phyloP scores from a whole-genome alignment of 805 yeast species.

The Yarrowia deformans region DNA sequence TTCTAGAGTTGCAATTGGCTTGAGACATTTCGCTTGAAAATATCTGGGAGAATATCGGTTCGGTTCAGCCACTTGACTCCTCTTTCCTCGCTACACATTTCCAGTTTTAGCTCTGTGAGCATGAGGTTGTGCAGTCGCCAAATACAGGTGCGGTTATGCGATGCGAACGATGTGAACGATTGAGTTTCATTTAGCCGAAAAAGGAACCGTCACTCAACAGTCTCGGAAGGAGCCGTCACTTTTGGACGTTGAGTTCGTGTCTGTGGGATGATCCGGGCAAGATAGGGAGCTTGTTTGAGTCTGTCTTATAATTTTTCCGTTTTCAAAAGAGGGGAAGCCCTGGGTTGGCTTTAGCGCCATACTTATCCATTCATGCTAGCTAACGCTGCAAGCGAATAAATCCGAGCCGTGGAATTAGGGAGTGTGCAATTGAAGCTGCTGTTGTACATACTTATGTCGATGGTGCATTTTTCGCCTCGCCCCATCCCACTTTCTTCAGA shows the following conservation, averaged over 20 bases:
- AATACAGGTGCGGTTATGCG: neutral
- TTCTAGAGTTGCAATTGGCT: too few relatives aligned
- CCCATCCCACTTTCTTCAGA: too few relatives aligned
- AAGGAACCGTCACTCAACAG: slow-evolving; percentile 6
- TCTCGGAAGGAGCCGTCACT: neutral
- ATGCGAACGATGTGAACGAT: slow-evolving; percentile 9
- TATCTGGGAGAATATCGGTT: too few relatives aligned
- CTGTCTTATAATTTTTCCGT: neutral
- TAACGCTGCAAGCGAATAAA: neutral
- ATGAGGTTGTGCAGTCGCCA: neutral
- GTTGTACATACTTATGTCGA: too few relatives aligned
- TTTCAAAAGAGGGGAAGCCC: neutral
- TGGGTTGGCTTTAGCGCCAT: too few relatives aligned
- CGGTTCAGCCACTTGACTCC: neutral
- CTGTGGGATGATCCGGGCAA: neutral
- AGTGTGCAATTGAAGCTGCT: neutral
- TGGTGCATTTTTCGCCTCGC: too few relatives aligned
- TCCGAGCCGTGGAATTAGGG: neutral
- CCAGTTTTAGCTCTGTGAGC: neutral
- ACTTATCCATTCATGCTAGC: too few relatives aligned
- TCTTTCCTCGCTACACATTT: neutral
- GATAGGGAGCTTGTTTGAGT: neutral
- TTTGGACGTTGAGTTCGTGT: neutral
- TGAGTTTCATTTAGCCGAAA: neutral
- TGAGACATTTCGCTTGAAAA: too few relatives aligned